Evolutionary conservation across 805 yeast species (phyloP), one percentile per base, ranked within the genome.

Genomic region (Yarrowia osloensis): DNA sequence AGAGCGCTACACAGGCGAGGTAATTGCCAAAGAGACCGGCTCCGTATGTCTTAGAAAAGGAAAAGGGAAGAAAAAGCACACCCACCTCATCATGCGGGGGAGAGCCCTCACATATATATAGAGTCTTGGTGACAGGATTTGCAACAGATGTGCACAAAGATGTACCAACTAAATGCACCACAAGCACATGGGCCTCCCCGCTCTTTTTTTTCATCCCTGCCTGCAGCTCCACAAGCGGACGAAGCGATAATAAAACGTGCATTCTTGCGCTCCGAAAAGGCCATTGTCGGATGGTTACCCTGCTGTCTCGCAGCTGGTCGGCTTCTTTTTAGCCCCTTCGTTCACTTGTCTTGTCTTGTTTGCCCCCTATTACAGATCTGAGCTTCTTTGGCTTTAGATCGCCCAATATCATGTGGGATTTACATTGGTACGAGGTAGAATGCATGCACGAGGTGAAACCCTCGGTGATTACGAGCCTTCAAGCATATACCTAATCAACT

Each of bases 401-500:
- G 44, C 44, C 61, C 61, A 3, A 54, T 12, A 57, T 54, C 63
- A 57, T 57, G 63, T 57, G 63, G 49, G 63, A 39, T 57, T 39
- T 57, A 57, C 63, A 55, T 40, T 40, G 63, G 63, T 57, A 57
- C 63, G 47, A 39, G 63, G 37, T 13, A 26, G 46, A 57, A 57
- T 57, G 63, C 63, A 57, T 57, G 61, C 61, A 54, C 29, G 17
- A 46, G 19, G 61, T 24, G 22, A 37, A 35, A 54, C 61, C 33
- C 61, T 24, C 44, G 31, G 42, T 35, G 61, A 37, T 35, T 54
- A 37, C 44, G 61, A 54, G 61, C 21, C 29, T 29, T 54, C 61
- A 54, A 54, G 61, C 61, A 54, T 54, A 54, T 54, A 35, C 61
- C 11, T 54, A 22, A 54, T 35, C 59, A 54, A 9, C 8, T 11